Evolutionary conservation across 2,329 filamentous ascomycete genomes (phyloP).

Genomic region (Fusarium palustre): DNA sequence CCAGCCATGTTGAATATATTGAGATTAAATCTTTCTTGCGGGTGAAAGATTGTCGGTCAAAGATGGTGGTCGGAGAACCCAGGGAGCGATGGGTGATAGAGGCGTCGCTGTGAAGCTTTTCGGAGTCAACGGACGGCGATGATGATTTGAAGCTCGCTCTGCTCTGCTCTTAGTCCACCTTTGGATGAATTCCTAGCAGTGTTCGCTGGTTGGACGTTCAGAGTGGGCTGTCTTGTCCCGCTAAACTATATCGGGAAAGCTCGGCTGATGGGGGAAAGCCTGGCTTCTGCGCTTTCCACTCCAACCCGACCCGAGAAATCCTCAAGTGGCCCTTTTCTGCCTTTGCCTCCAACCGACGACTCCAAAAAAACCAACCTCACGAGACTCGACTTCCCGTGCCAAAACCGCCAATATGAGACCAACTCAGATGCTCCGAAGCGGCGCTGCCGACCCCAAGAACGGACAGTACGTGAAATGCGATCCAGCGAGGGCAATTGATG

Average conservation of each 20-base stretch:
- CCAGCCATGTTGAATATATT: constrained; percentile 60
- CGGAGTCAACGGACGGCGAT: constrained; percentile 44
- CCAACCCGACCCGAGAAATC: constrained; percentile 45
- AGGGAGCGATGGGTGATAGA: constrained; percentile 22
- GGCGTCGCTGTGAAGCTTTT: constrained; percentile 42
- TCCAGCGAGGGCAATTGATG: constrained; percentile 35
- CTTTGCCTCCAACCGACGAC: constrained; percentile 44
- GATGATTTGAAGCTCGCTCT: constrained; percentile 46
- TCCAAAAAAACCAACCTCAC: constrained; percentile 34
- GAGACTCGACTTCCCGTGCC: constrained; percentile 38
- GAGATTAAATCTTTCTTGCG: constrained; percentile 7
- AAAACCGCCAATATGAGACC: constrained; percentile 55
- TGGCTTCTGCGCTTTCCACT: constrained; percentile 45
- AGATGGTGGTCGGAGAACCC: constrained; percentile 7
- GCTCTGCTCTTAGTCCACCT: constrained; percentile 21
- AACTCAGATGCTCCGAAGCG: constrained; percentile 53
- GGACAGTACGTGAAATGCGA: constrained; percentile 52
- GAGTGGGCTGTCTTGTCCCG: constrained; percentile 34
- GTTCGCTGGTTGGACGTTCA: constrained; percentile 39
- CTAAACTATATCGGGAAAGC: constrained; percentile 53
- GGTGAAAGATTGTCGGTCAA: constrained; percentile 3
- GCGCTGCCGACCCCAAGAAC: constrained; percentile 51
- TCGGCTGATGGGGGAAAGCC: constrained; percentile 49
- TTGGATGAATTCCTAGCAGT: constrained; percentile 36
- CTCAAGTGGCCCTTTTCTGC: constrained; percentile 46